phyloP scores from a whole-genome alignment of 768 basidiomycete genomes.

The Rhodotorula kratochvilovae region DNA sequence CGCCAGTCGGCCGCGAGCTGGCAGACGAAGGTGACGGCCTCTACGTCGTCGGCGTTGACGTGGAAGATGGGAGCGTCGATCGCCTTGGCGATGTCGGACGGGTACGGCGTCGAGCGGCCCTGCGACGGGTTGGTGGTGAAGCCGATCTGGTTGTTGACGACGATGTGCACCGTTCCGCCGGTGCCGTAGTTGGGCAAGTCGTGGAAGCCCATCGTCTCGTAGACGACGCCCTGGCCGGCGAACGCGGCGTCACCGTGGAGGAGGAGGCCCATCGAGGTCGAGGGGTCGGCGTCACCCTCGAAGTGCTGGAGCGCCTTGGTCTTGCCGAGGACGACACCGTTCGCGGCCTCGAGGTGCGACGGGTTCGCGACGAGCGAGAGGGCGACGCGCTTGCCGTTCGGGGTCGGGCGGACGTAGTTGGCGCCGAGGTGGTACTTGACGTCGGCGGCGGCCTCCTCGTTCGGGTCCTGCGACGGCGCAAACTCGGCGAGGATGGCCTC shows the following conservation, averaged over 20 bases:
- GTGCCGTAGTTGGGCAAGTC: constrained; percentile 92
- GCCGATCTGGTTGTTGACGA: constrained; percentile 98
- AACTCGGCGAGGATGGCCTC: constrained; percentile 98
- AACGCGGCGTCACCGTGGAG: constrained; percentile 98
- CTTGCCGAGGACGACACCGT: constrained; percentile 97
- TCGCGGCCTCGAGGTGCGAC: constrained; percentile 93
- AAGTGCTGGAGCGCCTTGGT: constrained; percentile 95
- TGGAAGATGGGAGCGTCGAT: constrained; percentile 99
- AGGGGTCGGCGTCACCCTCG: constrained; percentile 61
- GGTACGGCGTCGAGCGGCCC: constrained; percentile 94
- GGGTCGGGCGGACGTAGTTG: constrained; percentile 96
- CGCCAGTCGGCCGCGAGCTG: constrained; percentile 97
- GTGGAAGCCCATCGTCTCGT: constrained; percentile 99
- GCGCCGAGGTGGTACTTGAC: constrained; percentile 99
- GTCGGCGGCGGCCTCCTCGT: constrained; percentile 83
- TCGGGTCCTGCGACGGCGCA: constrained; percentile 63
- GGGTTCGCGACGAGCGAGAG: constrained; percentile 98
- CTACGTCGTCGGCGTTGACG: constrained; percentile 94
- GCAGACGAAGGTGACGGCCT: constrained; percentile 97
- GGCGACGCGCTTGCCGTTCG: constrained; percentile 94
- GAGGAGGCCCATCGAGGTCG: constrained; percentile 85
- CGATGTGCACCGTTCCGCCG: constrained; percentile 95
- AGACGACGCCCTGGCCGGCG: constrained; percentile 95
- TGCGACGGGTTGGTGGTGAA: constrained; percentile 99
- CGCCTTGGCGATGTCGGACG: constrained; percentile 95